Base-by-base conservation (phyloP, 1,139 yeast species). In the Pneumocystis oryctolagi region DNA sequence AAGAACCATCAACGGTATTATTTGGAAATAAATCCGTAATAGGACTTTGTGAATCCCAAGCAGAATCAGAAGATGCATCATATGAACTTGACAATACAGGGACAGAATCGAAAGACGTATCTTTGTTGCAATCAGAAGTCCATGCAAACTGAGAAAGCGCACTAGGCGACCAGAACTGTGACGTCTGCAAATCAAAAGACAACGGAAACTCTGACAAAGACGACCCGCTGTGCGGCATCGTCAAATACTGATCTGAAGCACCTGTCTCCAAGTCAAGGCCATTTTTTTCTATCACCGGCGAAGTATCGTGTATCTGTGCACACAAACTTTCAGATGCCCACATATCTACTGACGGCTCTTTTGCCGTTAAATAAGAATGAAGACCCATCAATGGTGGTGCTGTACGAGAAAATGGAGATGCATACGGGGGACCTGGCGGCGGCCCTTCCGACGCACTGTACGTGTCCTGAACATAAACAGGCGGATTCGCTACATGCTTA, bases 31-130 rank as follows among this genome's bases (percentile, higher is more conserved):
- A 47, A 47, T 47, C 55, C 30, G 55, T 47, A 47, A 47, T 47
- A 47, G 55, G 55, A 25, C 55, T 47, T 25, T 47, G 55, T 5
- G 55, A 47, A 25, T 47, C 55, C 55, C 55, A 47, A 12, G 55
- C 55, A 25, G 55, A 47, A 47, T 47, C 55, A 25, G 55, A 47
- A 47, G 55, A 47, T 47, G 55, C 55, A 47, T 47, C 55, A 25
- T 47, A 47, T 47, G 55, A 47, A 25, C 55, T 47, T 18, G 55
- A 47, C 14, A 47, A 28, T 3, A 47, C 20, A 47, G 55, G 55
- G 12, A 47, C 55, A 2, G 55, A 47, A 47, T 47, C 55, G 5
- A 47, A 47, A 12, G 31, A 25, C 4, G 14, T 28, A 12, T 47
- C 30, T 20, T 42, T 42, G 12, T 47, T 47, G 55, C 31, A 25